A percentile compares a stretch with the other conserved stretches of the same genome.
These are phyloP conservation scores for Phytophthora brassicae DNA, from an alignment of 352 stramenopile genomes.

Conservation along the genomic window DNA sequence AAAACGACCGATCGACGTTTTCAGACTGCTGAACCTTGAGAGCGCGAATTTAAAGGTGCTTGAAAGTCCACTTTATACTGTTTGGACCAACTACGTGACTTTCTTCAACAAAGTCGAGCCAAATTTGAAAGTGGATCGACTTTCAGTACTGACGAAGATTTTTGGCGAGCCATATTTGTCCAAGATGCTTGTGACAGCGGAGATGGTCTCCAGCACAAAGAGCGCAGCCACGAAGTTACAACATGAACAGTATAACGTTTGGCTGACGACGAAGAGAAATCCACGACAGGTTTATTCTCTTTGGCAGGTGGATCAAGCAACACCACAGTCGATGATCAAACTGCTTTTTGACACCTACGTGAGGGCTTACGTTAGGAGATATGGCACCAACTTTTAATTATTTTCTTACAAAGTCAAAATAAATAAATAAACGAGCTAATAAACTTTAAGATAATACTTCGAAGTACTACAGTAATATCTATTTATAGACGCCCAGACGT, in stretches of 20 bases:
- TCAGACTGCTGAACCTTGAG: constrained; percentile 8
- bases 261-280: neutral
- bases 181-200: constrained; percentile 9
- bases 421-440: neutral
- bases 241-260: neutral
- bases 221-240: neutral
- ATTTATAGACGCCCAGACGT: constrained; percentile 5
- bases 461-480: neutral
- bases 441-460: neutral
- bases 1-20: neutral
- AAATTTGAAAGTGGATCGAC: neutral
- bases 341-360: neutral
- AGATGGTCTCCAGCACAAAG: constrained; percentile 3
- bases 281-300: neutral
- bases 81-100: constrained; percentile 15
- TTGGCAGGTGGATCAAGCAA: neutral
- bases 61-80: constrained; percentile 4
- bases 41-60: neutral
- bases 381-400: neutral
- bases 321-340: neutral
- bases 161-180: constrained; percentile 10
- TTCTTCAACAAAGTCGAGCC: constrained; percentile 3
- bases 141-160: neutral
- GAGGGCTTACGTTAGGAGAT: neutral
- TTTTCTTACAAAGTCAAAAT: too few relatives aligned